Evolutionary conservation across 2,329 filamentous ascomycete genomes (phyloP), one percentile per base, ranked within the genome.

Genomic region (Microdochium bolleyi): DNA sequence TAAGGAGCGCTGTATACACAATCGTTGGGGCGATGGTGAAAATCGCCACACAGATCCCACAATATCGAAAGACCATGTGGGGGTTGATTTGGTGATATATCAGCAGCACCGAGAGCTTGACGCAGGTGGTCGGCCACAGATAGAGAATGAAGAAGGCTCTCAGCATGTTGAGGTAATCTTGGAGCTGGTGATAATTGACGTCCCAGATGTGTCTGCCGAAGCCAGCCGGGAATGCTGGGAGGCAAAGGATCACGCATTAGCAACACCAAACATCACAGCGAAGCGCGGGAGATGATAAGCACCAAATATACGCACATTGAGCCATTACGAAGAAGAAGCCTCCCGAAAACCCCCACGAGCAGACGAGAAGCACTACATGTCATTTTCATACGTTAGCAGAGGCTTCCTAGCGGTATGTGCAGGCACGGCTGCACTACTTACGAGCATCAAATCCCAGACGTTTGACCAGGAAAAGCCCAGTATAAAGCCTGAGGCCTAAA

Each of bases 11-110:
- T 13, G 41, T 46, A 19, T 22, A 46, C 7, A 46, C 19, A 7
- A 46, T 21, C 13, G 41, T 21, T 60, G 62, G 8, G 55, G 63
- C 50, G 38, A 51, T 44, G 13, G 55, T 58, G 48, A 62, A 60
- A 32, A 54, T 53, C 13, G 41, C 41, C 7, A 46, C 41, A 7
- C 13, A 46, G 5, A 22, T 10, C 3, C 37, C 37, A 16, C 13
- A 46, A 19, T 21, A 46, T 5, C 21, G n/a, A 24, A 46, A 46
- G 41, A 46, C 41, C 41, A 46, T 46, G 3, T 22, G 4, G 41
- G 41, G 41, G 41, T 46, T 13, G 19, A 46, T 22, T 7, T 46
- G 41, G 41, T 22, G 21, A 22, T 46, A 46, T 10, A 46, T 16
- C 13, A 46, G 16, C 4, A 46, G 41, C 13, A 46, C 19, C n/a